Conservation (phyloP, 2,329 filamentous ascomycete genomes). For the Apiospora marii region DNA sequence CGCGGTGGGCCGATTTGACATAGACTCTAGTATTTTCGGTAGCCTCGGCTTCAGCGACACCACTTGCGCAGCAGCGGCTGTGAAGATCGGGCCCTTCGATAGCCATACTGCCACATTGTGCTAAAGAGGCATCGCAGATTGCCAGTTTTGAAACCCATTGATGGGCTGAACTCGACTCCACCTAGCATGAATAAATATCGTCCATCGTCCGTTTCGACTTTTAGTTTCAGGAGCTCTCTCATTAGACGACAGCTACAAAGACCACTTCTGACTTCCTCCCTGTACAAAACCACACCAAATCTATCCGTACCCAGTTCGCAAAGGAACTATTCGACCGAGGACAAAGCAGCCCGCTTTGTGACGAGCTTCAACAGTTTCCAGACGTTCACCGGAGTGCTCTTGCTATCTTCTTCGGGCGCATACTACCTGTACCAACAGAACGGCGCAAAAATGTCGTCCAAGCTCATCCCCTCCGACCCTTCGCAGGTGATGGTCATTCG, state of each 20-base stretch:
- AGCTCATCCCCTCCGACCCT: slow-evolving; percentile 75
- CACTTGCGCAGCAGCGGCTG: background rate
- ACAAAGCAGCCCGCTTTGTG: slow-evolving; percentile 15
- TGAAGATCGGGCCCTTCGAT: background rate
- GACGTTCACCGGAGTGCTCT: background rate
- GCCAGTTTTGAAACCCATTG: slow-evolving; percentile 4
- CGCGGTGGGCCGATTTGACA: background rate
- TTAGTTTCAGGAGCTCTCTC: background rate
- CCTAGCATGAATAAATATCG: slow-evolving; percentile 26
- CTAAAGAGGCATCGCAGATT: background rate
- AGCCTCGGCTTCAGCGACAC: slow-evolving; percentile 12
- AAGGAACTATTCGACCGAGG: slow-evolving; percentile 20
- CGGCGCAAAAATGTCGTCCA: slow-evolving; percentile 60
- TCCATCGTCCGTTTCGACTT: background rate
- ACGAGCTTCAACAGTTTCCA: slow-evolving; percentile 23
- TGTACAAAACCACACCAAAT: background rate
- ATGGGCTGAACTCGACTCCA: slow-evolving; percentile 12
- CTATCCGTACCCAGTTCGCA: background rate
- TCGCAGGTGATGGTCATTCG: slow-evolving; percentile 90
- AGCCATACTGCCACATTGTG: background rate
- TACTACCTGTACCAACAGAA: slow-evolving; percentile 20
- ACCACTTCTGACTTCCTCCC: background rate
- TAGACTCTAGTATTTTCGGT: background rate
- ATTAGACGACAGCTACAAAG: background rate
- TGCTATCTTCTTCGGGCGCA: slow-evolving; percentile 14